phyloP scores from a whole-genome alignment of 75 land plant species.

The Pinus tabuliformis region DNA sequence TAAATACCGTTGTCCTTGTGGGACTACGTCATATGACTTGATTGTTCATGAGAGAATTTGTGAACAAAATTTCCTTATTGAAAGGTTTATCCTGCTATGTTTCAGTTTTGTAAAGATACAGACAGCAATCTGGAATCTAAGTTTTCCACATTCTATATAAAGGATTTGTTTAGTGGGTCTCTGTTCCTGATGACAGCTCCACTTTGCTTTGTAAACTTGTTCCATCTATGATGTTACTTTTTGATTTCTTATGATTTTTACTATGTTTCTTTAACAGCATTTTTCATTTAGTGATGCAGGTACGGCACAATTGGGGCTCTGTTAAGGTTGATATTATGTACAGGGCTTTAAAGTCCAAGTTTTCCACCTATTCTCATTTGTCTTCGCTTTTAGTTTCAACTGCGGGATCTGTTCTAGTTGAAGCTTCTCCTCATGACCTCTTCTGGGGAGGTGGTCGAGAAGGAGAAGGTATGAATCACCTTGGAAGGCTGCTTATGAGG shows the following conservation, averaged over 20 bases:
- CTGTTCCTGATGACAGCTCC: neutral
- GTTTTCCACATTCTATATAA: neutral
- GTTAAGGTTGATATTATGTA: conserved; percentile 84
- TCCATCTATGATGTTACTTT: neutral
- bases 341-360: conserved; percentile 76
- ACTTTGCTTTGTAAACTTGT: neutral
- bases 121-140: neutral
- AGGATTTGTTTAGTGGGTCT: neutral
- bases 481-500: conserved; percentile 88
- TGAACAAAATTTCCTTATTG: neutral
- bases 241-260: neutral
- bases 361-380: conserved; percentile 66
- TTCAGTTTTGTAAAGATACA: neutral
- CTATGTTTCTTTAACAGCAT: neutral
- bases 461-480: conserved; percentile 88
- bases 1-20: neutral
- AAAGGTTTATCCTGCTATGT: neutral
- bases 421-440: conserved; percentile 91
- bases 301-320: conserved; percentile 78
- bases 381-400: conserved; percentile 72
- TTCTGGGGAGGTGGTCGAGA: conserved; percentile 98
- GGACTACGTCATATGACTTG: neutral
- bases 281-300: conserved; percentile 35
- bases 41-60: neutral
- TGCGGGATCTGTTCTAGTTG: conserved; percentile 80